phyloP scores from a whole-genome alignment of 257 asterid species.

The Echium plantagineum region DNA sequence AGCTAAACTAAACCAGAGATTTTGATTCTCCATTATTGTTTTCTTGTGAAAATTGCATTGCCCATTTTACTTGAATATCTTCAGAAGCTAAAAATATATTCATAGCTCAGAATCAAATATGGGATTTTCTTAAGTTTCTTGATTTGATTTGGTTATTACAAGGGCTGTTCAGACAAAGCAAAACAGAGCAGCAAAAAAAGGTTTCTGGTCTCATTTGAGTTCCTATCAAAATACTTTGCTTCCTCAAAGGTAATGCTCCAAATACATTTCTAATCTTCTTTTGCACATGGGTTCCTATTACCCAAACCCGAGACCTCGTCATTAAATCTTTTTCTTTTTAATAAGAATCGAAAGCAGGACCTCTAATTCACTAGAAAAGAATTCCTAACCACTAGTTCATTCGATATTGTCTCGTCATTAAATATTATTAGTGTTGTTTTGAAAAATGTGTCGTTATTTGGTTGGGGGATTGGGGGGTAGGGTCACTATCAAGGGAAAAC shows the following conservation, averaged over 20 bases:
- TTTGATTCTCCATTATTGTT: constrained; percentile 9
- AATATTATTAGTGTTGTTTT: not conserved
- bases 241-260: not conserved
- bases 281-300: too few species aligned
- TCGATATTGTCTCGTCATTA: too few species aligned
- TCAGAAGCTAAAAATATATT: not conserved
- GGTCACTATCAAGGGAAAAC: constrained; percentile 35
- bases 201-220: too few species aligned
- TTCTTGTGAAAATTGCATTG: constrained; percentile 5
- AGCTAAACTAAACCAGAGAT: not conserved
- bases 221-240: not conserved
- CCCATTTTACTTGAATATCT: not conserved
- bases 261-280: too few species aligned
- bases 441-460: not conserved
- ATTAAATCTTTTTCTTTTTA: too few species aligned
- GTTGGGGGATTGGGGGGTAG: constrained; percentile 7
- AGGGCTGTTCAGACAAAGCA: not conserved
- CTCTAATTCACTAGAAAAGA: too few species aligned
- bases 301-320: too few species aligned
- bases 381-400: too few species aligned
- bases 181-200: not conserved
- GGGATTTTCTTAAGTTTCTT: not conserved
- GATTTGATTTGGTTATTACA: not conserved
- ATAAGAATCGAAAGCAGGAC: too few species aligned
- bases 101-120: not conserved